Evolutionary conservation across 2,329 filamentous ascomycete genomes (phyloP).

Genomic region (Fusarium luffae): DNA sequence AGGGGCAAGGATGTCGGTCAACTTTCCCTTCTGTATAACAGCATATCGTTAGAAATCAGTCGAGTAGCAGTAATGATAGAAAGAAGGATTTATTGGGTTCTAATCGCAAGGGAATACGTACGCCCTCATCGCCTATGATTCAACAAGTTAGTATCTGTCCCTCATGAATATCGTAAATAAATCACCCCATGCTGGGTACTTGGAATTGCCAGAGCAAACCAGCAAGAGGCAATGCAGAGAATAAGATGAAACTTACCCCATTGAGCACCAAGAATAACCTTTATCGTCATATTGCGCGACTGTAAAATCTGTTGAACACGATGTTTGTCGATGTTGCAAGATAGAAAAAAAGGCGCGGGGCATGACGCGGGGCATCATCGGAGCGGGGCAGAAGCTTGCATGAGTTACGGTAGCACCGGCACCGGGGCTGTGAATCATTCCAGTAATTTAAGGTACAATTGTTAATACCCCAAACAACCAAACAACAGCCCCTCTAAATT

Average conservation of each 20-base stretch:
- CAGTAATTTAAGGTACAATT: slow-evolving; percentile 1
- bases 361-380: slow-evolving; percentile 12
- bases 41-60: slow-evolving; percentile 1
- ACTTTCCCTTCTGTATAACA: slow-evolving; percentile 17
- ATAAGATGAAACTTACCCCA: neutral
- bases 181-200: neutral
- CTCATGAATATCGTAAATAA: neutral
- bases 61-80: neutral
- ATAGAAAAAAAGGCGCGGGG: slow-evolving; percentile 13
- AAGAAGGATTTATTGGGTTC: neutral
- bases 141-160: neutral
- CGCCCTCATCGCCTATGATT: slow-evolving; percentile 13
- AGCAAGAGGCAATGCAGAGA: neutral
- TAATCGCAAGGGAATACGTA: slow-evolving; percentile 1
- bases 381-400: slow-evolving; percentile 12
- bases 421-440: slow-evolving; percentile 9
- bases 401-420: slow-evolving; percentile 3
- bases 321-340: slow-evolving; percentile 17
- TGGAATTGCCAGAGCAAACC: no score
- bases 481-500: neutral
- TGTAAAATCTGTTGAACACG: slow-evolving; percentile 9
- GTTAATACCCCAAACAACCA: neutral
- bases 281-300: slow-evolving; percentile 14
- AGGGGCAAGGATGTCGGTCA: slow-evolving; percentile 25
- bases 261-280: slow-evolving; percentile 17